phyloP scores from a whole-genome alignment of 2,329 filamentous ascomycete genomes.

The Neofusicoccum laricinum region DNA sequence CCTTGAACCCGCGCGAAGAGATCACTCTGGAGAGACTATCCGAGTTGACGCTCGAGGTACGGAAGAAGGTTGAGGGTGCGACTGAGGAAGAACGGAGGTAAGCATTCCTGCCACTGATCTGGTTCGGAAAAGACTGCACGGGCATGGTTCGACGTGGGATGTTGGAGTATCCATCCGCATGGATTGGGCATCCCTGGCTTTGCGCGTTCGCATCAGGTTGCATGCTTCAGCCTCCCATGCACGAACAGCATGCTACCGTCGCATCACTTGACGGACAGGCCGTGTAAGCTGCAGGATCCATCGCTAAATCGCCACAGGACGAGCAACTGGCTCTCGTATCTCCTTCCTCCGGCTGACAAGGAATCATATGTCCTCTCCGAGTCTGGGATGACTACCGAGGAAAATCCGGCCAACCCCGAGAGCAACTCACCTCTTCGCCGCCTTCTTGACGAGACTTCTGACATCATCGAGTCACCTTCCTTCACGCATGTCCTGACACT shows the following conservation, averaged over 20 bases:
- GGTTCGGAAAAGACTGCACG: too few relatives aligned
- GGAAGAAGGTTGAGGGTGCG: constrained; percentile 77
- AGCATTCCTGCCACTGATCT: background rate
- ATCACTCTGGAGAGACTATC: constrained; percentile 77
- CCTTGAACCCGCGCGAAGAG: constrained; percentile 82
- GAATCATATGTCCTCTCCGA: constrained; percentile 83
- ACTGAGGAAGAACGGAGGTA: constrained; percentile 62
- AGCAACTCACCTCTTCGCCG: constrained; percentile 63
- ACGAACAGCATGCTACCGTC: too few relatives aligned
- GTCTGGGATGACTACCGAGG: constrained; percentile 65
- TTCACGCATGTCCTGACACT: constrained; percentile 84
- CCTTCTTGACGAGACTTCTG: constrained; percentile 91
- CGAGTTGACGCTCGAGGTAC: constrained; percentile 76
- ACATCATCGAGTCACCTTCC: constrained; percentile 89
- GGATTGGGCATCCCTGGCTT: too few relatives aligned
- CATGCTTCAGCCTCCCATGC: too few relatives aligned
- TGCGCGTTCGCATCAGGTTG: too few relatives aligned
- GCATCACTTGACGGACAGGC: too few relatives aligned
- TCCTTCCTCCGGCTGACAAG: constrained; percentile 75
- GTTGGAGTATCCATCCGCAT: too few relatives aligned
- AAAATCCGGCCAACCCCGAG: constrained; percentile 23
- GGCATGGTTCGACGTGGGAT: too few relatives aligned
- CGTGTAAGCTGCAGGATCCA: too few relatives aligned
- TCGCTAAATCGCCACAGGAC: background rate
- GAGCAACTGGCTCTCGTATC: constrained; percentile 72